A percentile compares a stretch with the other conserved stretches of the same genome.
These are phyloP conservation scores for Sarocladium strictum DNA, from an alignment of 2,329 filamentous ascomycete species.

Conservation along the genomic window DNA sequence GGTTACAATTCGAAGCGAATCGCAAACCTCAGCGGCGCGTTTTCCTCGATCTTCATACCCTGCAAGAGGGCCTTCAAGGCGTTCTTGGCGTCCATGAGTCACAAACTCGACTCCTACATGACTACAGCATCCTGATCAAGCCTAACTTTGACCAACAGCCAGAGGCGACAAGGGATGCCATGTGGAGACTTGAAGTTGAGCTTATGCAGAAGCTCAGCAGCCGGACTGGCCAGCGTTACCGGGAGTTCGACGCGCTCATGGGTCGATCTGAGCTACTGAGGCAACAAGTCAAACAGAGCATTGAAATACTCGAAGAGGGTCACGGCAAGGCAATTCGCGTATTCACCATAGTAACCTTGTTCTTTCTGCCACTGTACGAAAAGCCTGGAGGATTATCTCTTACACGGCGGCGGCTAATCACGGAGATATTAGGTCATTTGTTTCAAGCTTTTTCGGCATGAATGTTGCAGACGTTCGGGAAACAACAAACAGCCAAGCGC, in stretches of 20 bases:
- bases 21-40: background rate
- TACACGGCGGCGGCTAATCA: background rate
- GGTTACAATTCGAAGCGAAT: background rate
- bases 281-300: slow-evolving; percentile 13
- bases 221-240: background rate
- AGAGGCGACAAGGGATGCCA: background rate
- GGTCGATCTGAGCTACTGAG: background rate
- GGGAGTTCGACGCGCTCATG: background rate
- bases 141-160: background rate
- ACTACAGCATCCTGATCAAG: background rate
- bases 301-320: slow-evolving; percentile 18
- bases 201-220: background rate
- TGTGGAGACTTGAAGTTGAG: background rate
- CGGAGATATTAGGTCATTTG: slow-evolving; percentile 14
- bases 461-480: slow-evolving; percentile 45
- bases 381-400: background rate
- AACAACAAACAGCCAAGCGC: slow-evolving; percentile 40
- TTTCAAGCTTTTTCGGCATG: slow-evolving; percentile 47
- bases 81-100: background rate
- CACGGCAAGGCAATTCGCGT: slow-evolving; percentile 23
- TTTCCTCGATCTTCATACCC: background rate
- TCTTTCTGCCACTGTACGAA: slow-evolving; percentile 12
- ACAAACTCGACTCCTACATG: background rate
- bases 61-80: background rate
- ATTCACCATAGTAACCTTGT: slow-evolving; percentile 24